These are phyloP conservation scores for Monosporascus sp. DNA, from an alignment of 2,329 filamentous ascomycete species.

Conservation along the genomic window DNA sequence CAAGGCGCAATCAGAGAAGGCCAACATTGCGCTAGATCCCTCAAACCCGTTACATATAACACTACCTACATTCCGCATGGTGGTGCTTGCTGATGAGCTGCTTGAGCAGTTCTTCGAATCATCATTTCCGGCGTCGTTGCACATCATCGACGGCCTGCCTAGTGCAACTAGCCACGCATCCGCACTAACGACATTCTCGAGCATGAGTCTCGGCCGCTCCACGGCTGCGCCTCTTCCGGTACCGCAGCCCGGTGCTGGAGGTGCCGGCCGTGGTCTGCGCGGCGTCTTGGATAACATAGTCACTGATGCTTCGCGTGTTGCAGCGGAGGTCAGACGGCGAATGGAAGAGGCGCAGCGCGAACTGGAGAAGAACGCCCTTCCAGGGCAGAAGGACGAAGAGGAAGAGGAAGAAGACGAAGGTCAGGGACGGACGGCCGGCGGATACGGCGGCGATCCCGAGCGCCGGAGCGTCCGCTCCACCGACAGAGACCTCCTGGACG, in stretches of 20 bases:
- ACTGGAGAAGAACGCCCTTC: constrained; percentile 75
- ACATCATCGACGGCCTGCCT: constrained; percentile 63
- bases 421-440: constrained; percentile 25
- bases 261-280: constrained; percentile 67
- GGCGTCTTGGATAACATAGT: constrained; percentile 97
- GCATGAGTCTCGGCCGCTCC: constrained; percentile 51
- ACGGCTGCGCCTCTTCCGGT: constrained; percentile 32
- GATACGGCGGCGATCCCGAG: constrained; percentile 51
- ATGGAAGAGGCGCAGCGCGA: constrained; percentile 97
- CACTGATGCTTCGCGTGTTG: constrained; percentile 93
- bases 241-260: constrained; percentile 34
- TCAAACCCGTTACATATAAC: constrained; percentile 93
- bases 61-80: constrained; percentile 96
- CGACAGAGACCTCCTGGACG: constrained; percentile 67
- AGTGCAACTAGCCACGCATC: constrained; percentile 44
- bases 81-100: constrained; percentile 90
- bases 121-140: constrained; percentile 89
- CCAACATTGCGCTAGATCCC: constrained; percentile 87
- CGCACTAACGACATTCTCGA: constrained; percentile 79
- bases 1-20: constrained; percentile 66
- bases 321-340: constrained; percentile 80
- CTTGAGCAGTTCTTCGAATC: constrained; percentile 97
- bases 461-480: constrained; percentile 59
- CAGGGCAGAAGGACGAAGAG: constrained; percentile 58
- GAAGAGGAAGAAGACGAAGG: constrained; percentile 63